Evolutionary conservation across 1,284 basidiomycete species (phyloP).

Genomic region (Irpex lacteus): DNA sequence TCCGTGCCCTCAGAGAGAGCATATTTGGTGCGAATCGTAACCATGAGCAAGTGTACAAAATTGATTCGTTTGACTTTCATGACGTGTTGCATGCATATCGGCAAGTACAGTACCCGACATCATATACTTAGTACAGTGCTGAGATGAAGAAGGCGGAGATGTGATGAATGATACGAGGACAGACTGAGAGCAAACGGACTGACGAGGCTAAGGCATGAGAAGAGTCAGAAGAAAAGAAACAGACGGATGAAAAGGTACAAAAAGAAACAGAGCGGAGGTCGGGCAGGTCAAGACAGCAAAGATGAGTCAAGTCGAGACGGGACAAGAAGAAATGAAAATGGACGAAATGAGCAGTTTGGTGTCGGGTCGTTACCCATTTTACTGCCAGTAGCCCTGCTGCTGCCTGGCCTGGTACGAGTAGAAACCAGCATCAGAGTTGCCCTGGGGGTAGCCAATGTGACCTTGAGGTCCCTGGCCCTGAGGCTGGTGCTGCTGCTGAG

Average conservation of each 20-base stretch:
- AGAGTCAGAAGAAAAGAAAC: slow-evolving; percentile 8
- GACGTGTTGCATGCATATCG: slow-evolving; percentile 5
- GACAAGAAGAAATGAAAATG: not conserved
- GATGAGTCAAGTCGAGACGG: not conserved
- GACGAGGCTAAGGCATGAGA: slow-evolving; percentile 7
- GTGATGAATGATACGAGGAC: slow-evolving; percentile 24
- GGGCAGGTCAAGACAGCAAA: slow-evolving; percentile 1
- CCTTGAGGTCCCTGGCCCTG: slow-evolving; percentile 56
- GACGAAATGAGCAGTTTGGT: slow-evolving; percentile 1
- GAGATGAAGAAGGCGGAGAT: slow-evolving; percentile 20
- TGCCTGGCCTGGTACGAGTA: slow-evolving; percentile 67
- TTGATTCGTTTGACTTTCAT: not conserved
- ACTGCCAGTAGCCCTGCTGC: slow-evolving; percentile 74
- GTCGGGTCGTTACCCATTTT: slow-evolving; percentile 11
- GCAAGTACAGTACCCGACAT: slow-evolving; percentile 6
- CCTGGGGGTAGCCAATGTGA: slow-evolving; percentile 65
- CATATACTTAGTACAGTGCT: slow-evolving; percentile 9
- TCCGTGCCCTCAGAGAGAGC: no score
- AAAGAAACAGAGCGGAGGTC: not conserved
- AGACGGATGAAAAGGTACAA: not conserved
- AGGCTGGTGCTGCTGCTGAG: slow-evolving; percentile 36
- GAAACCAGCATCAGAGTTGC: slow-evolving; percentile 56
- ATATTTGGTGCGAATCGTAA: no score
- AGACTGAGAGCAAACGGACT: slow-evolving; percentile 12
- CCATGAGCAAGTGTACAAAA: not conserved